phyloP scores from a whole-genome alignment of 805 yeast genomes.

The Priceomyces carsonii region DNA sequence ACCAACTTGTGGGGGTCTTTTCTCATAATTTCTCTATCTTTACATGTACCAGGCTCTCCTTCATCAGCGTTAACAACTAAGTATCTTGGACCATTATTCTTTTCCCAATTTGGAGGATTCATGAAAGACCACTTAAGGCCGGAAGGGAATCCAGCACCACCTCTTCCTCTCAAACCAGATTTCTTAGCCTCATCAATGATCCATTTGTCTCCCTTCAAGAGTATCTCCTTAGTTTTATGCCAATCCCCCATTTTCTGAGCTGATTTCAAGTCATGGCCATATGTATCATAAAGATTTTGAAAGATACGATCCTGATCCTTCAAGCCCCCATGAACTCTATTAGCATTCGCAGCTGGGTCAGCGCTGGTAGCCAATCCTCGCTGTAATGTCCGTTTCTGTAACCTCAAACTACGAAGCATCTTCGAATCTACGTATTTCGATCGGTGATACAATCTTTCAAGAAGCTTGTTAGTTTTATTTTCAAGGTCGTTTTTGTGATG shows the following conservation, averaged over 20 bases:
- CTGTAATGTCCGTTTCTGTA: constrained; percentile 23
- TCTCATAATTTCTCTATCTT: constrained; percentile 87
- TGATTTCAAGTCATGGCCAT: constrained; percentile 73
- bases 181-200: constrained; percentile 84
- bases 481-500: constrained; percentile 7
- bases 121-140: constrained; percentile 91
- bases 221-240: constrained; percentile 86
- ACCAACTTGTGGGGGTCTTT: constrained; percentile 91
- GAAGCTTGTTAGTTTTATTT: not conserved
- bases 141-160: constrained; percentile 93
- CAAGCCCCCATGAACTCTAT: constrained; percentile 69
- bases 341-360: constrained; percentile 49
- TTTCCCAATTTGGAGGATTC: constrained; percentile 97
- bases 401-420: constrained; percentile 39
- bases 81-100: constrained; percentile 84
- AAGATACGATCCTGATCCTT: constrained; percentile 83
- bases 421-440: constrained; percentile 3
- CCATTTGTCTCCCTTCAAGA: constrained; percentile 85
- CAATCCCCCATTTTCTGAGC: constrained; percentile 86
- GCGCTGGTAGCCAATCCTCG: constrained; percentile 48
- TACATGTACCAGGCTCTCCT: constrained; percentile 94
- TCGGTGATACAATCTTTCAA: constrained; percentile 1
- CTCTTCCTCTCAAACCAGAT: constrained; percentile 87
- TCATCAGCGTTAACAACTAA: constrained; percentile 91
- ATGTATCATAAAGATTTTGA: constrained; percentile 76